These are phyloP conservation scores for Mortierella sp. DNA, from an alignment of 371 early-diverging fungal genomes.

Conservation along the genomic window DNA sequence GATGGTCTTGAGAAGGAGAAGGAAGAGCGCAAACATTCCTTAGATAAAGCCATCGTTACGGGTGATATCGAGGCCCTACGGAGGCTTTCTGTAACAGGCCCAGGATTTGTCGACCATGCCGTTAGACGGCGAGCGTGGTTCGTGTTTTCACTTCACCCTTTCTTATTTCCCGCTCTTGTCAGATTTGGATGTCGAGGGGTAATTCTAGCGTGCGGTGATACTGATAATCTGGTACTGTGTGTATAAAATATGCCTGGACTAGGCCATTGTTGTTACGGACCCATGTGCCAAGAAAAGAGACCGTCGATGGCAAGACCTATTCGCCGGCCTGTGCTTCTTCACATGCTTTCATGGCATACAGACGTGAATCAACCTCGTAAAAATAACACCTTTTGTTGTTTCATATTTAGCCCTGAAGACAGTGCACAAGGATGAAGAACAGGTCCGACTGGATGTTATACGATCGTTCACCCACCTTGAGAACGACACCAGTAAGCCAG, in stretches of 20 bases:
- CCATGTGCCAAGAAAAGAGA: constrained; percentile 25
- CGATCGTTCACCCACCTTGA: constrained; percentile 63
- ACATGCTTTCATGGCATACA: no score
- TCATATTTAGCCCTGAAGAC: background rate
- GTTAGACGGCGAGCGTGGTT: constrained; percentile 68
- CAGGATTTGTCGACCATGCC: constrained; percentile 65
- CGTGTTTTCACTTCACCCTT: background rate
- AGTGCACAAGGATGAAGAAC: constrained; percentile 62
- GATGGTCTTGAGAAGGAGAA: constrained; percentile 59
- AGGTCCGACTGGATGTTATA: constrained; percentile 63
- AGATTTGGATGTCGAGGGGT: no score
- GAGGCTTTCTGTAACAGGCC: constrained; percentile 59
- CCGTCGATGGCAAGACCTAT: constrained; percentile 1
- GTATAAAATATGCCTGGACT: no score
- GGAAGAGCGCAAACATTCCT: constrained; percentile 56
- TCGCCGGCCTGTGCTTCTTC: background rate
- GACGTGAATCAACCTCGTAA: no score
- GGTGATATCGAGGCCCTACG: constrained; percentile 60
- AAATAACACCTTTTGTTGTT: background rate
- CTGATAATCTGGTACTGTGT: no score
- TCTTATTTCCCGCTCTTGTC: background rate
- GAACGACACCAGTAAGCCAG: constrained; percentile 29
- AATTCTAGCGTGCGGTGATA: no score
- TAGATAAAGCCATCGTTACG: constrained; percentile 63
- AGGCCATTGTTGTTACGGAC: constrained; percentile 65